Evolutionary conservation across 164 flowering plant genomes (phyloP).

Genomic region (Malania oleifera): DNA sequence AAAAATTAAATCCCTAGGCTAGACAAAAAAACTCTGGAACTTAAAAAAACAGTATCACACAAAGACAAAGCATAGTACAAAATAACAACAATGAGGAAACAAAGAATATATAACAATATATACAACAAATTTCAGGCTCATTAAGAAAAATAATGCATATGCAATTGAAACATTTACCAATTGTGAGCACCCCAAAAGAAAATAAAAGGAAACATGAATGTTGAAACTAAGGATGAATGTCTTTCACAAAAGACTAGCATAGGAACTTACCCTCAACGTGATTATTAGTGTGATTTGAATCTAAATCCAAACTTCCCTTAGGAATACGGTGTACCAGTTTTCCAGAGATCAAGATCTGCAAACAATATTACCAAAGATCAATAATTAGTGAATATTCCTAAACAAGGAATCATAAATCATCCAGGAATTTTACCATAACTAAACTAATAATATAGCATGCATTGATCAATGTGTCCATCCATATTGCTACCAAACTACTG

Average conservation of each 20-base stretch:
- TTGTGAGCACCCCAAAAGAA: neutral
- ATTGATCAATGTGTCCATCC: too few species aligned
- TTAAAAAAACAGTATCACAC: too few species aligned
- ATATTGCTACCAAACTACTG: too few species aligned
- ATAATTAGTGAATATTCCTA: neutral
- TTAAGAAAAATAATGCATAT: neutral
- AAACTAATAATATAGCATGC: too few species aligned
- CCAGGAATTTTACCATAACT: too few species aligned
- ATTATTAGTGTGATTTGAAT: constrained; percentile 21
- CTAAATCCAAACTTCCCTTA: constrained; percentile 18
- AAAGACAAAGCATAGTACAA: too few species aligned
- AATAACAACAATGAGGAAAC: too few species aligned
- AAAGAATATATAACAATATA: too few species aligned
- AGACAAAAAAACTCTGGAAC: neutral
- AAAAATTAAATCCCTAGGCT: too few species aligned
- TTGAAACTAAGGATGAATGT: too few species aligned
- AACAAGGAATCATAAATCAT: neutral
- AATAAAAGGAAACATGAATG: neutral
- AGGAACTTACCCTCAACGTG: constrained; percentile 40
- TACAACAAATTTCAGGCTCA: too few species aligned
- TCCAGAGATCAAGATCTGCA: constrained; percentile 79
- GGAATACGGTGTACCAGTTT: constrained; percentile 35
- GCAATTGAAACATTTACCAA: neutral
- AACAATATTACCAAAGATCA: neutral
- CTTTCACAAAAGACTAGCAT: too few species aligned